phyloP scores from a whole-genome alignment of 768 basidiomycete species.

The Leucosporidium creatinivorum region DNA sequence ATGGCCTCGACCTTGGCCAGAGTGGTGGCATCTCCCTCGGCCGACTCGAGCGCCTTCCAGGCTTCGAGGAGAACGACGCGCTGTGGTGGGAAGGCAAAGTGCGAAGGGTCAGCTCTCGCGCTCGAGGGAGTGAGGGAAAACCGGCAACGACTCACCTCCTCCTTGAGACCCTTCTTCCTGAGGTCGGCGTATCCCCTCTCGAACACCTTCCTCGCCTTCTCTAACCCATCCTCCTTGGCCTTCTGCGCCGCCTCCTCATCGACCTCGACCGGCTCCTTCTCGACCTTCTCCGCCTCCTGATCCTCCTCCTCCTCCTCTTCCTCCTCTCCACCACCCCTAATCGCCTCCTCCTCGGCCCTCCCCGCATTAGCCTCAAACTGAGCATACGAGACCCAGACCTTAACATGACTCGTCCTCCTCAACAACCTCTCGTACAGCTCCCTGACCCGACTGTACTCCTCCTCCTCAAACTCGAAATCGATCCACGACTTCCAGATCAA shows the following conservation, averaged over 20 bases:
- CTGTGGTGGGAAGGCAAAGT: conserved; percentile 43
- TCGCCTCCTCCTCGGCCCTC: conserved; percentile 28
- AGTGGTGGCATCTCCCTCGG: conserved; percentile 57
- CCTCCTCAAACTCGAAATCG: conserved; percentile 91
- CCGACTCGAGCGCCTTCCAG: conserved; percentile 90
- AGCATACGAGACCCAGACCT: conserved; percentile 95
- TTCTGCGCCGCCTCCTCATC: conserved; percentile 36
- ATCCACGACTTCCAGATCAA: conserved; percentile 90
- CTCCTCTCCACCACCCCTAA: conserved; percentile 53
- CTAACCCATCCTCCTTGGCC: conserved; percentile 35
- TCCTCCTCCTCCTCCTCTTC: conserved; percentile 61
- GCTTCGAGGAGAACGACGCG: conserved; percentile 85
- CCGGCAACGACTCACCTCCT: conserved; percentile 58
- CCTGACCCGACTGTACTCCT: conserved; percentile 78
- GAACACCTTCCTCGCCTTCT: conserved; percentile 67
- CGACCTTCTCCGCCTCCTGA: conserved; percentile 43
- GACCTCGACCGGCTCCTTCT: conserved; percentile 39
- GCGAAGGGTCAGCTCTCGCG: neutral
- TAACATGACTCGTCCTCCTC: conserved; percentile 79
- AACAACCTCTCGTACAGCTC: conserved; percentile 81
- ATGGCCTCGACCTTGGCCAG: conserved; percentile 75
- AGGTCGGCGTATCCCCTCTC: conserved; percentile 81
- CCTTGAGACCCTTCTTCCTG: conserved; percentile 70
- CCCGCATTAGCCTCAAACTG: conserved; percentile 64
- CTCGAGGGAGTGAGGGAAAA: too few species aligned